Evolutionary conservation across 257 asterid species (phyloP).

Genomic region (Ophiorrhiza pumila): DNA sequence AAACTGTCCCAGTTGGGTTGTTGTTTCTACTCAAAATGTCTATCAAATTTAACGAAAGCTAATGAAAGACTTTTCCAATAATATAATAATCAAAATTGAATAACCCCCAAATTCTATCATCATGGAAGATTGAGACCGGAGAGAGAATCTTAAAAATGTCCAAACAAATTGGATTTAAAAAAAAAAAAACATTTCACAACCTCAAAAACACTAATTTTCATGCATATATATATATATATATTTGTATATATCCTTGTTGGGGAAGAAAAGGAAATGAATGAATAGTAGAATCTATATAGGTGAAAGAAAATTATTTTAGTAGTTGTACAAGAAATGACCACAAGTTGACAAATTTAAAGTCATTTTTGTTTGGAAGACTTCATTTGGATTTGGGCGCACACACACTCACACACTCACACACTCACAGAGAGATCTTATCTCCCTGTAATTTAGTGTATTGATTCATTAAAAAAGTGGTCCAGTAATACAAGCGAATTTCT

Average conservation of each 20-base stretch:
- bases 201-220: conserved; percentile 30
- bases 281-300: conserved; percentile 37
- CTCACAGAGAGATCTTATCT: conserved; percentile 33
- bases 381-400: conserved; percentile 34
- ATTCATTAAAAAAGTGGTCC: conserved; percentile 25
- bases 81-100: neutral
- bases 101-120: conserved; percentile 28
- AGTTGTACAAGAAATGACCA: conserved; percentile 17
- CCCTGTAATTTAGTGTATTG: conserved; percentile 11
- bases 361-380: conserved; percentile 43
- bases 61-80: conserved; percentile 14
- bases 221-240: conserved; percentile 1
- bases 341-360: conserved; percentile 54
- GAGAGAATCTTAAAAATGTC: conserved; percentile 58
- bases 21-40: conserved; percentile 12
- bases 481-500: conserved; percentile 7
- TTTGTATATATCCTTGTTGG: conserved; percentile 29
- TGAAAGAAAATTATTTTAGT: conserved; percentile 13
- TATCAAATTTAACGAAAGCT: conserved; percentile 17
- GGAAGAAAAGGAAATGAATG: conserved; percentile 26
- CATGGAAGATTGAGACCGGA: conserved; percentile 26
- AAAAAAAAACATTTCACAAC: conserved; percentile 41
- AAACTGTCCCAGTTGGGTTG: conserved; percentile 22
- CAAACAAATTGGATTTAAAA: conserved; percentile 34
- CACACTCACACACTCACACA: conserved; percentile 21